Evolutionary conservation across 176 grass and related monocot species (phyloP).

Genomic region (Tillandsia leiboldiana): DNA sequence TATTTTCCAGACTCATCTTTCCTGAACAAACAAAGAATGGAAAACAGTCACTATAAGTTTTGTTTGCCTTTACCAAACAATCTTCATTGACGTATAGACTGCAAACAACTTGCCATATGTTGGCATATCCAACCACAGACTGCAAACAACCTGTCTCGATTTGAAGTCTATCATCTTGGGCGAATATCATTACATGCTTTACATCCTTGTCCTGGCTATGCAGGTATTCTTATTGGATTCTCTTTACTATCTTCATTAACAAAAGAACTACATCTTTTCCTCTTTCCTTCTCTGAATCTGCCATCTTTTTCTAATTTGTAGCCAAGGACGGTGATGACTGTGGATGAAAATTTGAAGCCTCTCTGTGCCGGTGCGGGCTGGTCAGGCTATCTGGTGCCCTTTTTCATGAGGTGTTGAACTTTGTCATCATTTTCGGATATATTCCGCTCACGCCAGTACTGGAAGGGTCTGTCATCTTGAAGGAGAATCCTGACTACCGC

Average conservation of each 20-base stretch:
- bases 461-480: conserved; percentile 95
- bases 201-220: conserved; percentile 83
- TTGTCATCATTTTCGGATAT: conserved; percentile 34
- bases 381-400: conserved; percentile 36
- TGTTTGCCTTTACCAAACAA: no score
- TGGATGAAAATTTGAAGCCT: conserved; percentile 91
- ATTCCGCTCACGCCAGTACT: conserved; percentile 56
- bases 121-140: no score
- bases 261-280: neutral
- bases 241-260: neutral
- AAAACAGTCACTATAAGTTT: neutral
- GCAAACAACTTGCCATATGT: no score
- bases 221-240: conserved; percentile 38
- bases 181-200: conserved; percentile 96
- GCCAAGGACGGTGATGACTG: conserved; percentile 94
- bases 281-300: neutral
- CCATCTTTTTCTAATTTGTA: conserved; percentile 21
- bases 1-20: neutral
- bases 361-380: conserved; percentile 87
- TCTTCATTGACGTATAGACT: no score
- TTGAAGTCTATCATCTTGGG: conserved; percentile 85
- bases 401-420: neutral
- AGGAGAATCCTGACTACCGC: conserved; percentile 85
- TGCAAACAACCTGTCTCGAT: conserved; percentile 48
- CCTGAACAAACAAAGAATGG: neutral